phyloP scores from a whole-genome alignment of 257 asterid species.

The Lavandula angustifolia region DNA sequence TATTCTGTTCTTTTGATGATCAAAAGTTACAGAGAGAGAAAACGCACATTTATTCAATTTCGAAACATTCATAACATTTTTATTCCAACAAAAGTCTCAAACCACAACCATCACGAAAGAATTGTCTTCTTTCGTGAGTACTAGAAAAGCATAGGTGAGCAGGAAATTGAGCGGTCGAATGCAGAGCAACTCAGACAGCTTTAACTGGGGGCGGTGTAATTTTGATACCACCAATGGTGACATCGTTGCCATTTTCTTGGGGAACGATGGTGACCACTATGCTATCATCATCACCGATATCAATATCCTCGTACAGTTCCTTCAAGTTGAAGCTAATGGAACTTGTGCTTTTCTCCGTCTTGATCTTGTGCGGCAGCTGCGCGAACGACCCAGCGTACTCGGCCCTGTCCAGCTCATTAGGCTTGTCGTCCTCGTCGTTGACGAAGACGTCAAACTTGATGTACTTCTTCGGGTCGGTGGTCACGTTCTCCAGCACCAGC shows the following conservation, averaged over 20 bases:
- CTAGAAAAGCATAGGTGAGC: too few relatives aligned
- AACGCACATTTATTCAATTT: too few relatives aligned
- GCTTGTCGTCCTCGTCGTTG: constrained; percentile 49
- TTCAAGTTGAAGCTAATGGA: constrained; percentile 34
- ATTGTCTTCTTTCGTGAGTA: too few relatives aligned
- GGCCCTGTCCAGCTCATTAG: constrained; percentile 39
- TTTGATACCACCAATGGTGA: constrained; percentile 56
- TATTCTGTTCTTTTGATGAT: too few relatives aligned
- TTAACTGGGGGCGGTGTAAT: too few relatives aligned
- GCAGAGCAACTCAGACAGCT: too few relatives aligned
- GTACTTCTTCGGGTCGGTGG: constrained; percentile 33
- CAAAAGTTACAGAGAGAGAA: too few relatives aligned
- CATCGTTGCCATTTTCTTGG: constrained; percentile 32
- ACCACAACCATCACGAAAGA: too few relatives aligned
- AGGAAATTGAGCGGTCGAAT: too few relatives aligned
- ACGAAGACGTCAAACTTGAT: constrained; percentile 50
- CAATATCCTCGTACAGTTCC: constrained; percentile 41
- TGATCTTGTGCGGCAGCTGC: constrained; percentile 50
- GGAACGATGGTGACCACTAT: constrained; percentile 49
- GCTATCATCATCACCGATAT: constrained; percentile 41
- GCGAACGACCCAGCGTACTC: constrained; percentile 57
- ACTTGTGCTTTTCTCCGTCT: constrained; percentile 20
- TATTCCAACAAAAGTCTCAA: too few relatives aligned
- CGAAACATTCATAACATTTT: too few relatives aligned
- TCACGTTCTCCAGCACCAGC: constrained; percentile 36